Conservation (phyloP, 306 rosid species). For the Lupinus albus region DNA sequence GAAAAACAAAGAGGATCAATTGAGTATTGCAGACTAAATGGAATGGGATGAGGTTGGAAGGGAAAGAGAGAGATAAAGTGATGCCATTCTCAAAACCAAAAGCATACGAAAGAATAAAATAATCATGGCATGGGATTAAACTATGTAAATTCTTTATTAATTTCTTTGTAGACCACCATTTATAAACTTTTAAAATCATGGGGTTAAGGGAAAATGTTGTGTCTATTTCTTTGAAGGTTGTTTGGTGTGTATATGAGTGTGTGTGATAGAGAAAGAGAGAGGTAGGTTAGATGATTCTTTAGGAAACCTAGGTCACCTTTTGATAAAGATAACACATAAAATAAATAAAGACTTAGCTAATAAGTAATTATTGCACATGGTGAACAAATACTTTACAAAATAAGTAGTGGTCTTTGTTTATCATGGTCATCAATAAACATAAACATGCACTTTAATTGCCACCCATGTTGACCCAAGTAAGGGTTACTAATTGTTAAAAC, state of each 20-base stretch:
- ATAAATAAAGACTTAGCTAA: slow-evolving; percentile 46
- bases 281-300: slow-evolving; percentile 45
- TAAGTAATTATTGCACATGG: slow-evolving; percentile 49
- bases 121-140: slow-evolving; percentile 47
- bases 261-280: slow-evolving; percentile 31
- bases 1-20: slow-evolving; percentile 54
- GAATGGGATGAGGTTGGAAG: slow-evolving; percentile 45
- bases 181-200: slow-evolving; percentile 39
- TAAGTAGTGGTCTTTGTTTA: slow-evolving; percentile 7
- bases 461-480: slow-evolving; percentile 45
- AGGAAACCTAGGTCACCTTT: slow-evolving; percentile 57
- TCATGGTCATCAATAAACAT: slow-evolving; percentile 19
- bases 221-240: slow-evolving; percentile 43
- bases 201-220: slow-evolving; percentile 47
- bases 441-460: slow-evolving; percentile 17
- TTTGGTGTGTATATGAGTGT: slow-evolving; percentile 9
- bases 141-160: slow-evolving; percentile 40
- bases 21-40: slow-evolving; percentile 47
- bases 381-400: slow-evolving; percentile 41
- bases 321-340: slow-evolving; percentile 49
- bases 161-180: slow-evolving; percentile 41
- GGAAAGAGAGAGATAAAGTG: slow-evolving; percentile 40
- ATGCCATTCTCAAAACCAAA: slow-evolving; percentile 45
- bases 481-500: not conserved
- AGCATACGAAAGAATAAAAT: slow-evolving; percentile 39